Evolutionary conservation across 768 basidiomycete genomes (phyloP).

Genomic region (Hortiboletus flavorubellus): DNA sequence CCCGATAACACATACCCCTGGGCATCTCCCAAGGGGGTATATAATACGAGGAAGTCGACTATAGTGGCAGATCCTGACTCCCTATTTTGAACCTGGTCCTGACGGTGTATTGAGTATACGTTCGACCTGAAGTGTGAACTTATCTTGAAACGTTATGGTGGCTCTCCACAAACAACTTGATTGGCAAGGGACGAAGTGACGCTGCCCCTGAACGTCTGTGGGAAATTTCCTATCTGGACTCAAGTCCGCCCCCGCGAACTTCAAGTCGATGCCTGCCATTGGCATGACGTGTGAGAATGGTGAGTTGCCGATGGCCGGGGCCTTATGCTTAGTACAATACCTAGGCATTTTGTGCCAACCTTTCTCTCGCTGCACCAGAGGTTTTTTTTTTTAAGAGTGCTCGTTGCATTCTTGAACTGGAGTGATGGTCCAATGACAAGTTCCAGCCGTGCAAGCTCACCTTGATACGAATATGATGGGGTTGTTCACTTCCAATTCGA

Average conservation of each 20-base stretch:
- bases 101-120: no score
- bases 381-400: neutral
- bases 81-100: no score
- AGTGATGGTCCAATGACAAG: constrained; percentile 22
- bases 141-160: no score
- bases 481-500: constrained; percentile 5
- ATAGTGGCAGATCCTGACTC: no score
- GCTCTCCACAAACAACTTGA: no score
- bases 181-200: no score
- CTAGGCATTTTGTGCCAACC: neutral
- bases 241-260: neutral
- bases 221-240: neutral
- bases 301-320: neutral
- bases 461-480: constrained; percentile 11
- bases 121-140: no score
- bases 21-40: no score
- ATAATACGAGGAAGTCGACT: no score
- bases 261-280: neutral
- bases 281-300: neutral
- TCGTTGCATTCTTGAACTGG: neutral
- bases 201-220: constrained; percentile 6
- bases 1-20: no score
- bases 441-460: neutral
- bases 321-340: neutral
- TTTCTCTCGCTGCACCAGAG: neutral